Evolutionary conservation across 176 grass and related monocot genomes (phyloP), one percentile per base, ranked within the genome.

Genomic region (Saccharum officinarum): DNA sequence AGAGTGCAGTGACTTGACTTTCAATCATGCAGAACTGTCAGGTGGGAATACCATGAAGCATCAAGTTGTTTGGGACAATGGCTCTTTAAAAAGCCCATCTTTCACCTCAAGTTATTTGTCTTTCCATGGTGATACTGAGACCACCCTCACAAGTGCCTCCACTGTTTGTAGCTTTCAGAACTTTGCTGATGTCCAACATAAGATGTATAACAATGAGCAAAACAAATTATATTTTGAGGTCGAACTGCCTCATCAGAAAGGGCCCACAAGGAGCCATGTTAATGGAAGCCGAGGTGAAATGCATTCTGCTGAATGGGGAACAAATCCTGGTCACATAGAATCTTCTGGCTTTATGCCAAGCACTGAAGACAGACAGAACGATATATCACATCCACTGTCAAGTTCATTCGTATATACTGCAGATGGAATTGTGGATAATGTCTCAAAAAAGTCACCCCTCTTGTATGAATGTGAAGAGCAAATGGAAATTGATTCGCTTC

Each of bases 401-500:
- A 75, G 62, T 87, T 87, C 89, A 68, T 87, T 69, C 62, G 60
- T 49, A 54, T 69, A 84, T 13, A 47, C 12, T 80, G 41, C 71
- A 42, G 69, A 80, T 80, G 89, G 75, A 75, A 87, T 69, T 41
- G 61, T 68, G 33, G 75, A 83, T 75, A 80, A 64, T 90, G 61
- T 23, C 14, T 80, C 26, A 28, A 69, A 87, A 82, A 86, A 63
- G 20, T 75, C 80, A 65, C 50, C 81, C 47, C 40, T 60, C 62
- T 23, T 90, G 14, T 90, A 87, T 80, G 89, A 90, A 33, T 87
- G 75, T 80, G 89, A 90, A 75, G 89, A 90, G 80, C 84, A 90
- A 84, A 87, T 90, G 84, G 89, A 90, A 83, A 90, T 90, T 70
- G 89, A 90, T 80, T 90, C 80, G 5, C 84, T 90, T 60, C 61